These are phyloP conservation scores for Mycena crocata DNA, from an alignment of 768 basidiomycete species.

Conservation along the genomic window DNA sequence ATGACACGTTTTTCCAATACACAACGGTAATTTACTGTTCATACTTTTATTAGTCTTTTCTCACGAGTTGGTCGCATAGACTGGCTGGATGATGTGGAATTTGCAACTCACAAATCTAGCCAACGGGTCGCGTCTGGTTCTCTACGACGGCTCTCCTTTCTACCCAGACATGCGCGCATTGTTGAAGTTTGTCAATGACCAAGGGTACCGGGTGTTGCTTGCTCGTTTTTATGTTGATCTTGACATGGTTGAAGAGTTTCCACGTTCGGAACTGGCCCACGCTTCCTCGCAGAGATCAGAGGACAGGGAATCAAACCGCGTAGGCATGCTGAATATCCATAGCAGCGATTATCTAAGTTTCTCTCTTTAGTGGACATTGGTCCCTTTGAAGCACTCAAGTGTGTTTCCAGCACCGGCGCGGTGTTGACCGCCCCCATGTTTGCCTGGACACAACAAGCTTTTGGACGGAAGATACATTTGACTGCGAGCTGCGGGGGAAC, in stretches of 20 bases:
- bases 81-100: conserved; percentile 90
- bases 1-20: conserved; percentile 78
- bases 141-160: conserved; percentile 68
- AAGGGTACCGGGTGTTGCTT: conserved; percentile 43
- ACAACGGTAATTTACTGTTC: conserved; percentile 64
- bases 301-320: conserved; percentile 54
- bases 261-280: conserved; percentile 50
- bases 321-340: conserved; percentile 26
- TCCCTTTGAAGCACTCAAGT: conserved; percentile 65
- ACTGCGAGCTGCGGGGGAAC: conserved; percentile 77
- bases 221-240: conserved; percentile 19
- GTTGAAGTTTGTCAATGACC: conserved; percentile 57
- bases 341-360: not conserved
- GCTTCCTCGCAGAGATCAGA: conserved; percentile 62
- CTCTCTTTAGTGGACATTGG: conserved; percentile 57
- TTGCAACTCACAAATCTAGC: conserved; percentile 62
- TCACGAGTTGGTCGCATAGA: conserved; percentile 48
- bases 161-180: conserved; percentile 55
- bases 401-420: conserved; percentile 67
- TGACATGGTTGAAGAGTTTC: conserved; percentile 53
- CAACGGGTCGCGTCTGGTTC: conserved; percentile 53
- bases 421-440: conserved; percentile 76
- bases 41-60: conserved; percentile 10
- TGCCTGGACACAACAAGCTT: conserved; percentile 72
- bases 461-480: conserved; percentile 63